Conservation (phyloP, 2,329 filamentous ascomycete species). For the Beauveria sp. region DNA sequence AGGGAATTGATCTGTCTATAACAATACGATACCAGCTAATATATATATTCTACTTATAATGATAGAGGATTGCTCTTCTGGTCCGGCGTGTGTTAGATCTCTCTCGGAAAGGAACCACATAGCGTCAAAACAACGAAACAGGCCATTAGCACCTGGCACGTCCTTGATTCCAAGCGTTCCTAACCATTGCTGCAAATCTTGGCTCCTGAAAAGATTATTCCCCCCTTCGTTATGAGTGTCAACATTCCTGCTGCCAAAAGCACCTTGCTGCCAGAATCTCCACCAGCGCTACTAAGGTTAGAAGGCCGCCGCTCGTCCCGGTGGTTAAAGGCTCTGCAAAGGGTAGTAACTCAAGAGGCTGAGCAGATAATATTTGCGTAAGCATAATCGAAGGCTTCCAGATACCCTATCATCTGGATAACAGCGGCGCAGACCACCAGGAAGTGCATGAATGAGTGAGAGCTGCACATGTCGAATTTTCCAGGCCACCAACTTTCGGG, state of each 20-base stretch:
- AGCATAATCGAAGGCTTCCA: constrained; percentile 8
- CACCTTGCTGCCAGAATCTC: not conserved
- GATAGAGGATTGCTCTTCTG: no score
- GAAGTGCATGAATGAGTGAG: constrained; percentile 6
- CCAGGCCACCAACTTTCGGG: constrained; percentile 5
- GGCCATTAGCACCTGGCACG: no score
- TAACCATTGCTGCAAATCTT: not conserved
- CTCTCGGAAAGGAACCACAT: no score
- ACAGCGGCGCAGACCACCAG: constrained; percentile 8
- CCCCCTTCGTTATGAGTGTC: not conserved
- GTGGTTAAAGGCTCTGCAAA: not conserved
- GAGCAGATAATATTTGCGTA: constrained; percentile 1
- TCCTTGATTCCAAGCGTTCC: not conserved
- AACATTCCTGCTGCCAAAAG: no score
- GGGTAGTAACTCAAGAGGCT: not conserved
- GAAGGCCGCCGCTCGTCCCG: not conserved
- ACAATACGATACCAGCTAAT: no score
- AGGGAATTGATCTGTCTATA: no score
- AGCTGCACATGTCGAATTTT: constrained; percentile 9
- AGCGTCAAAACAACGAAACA: no score
- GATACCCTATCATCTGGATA: constrained; percentile 8
- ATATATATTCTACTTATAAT: no score
- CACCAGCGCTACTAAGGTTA: not conserved
- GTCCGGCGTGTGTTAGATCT: no score
- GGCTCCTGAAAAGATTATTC: not conserved